Conservation (phyloP, 768 basidiomycete genomes). For the Tricholoma terreum region DNA sequence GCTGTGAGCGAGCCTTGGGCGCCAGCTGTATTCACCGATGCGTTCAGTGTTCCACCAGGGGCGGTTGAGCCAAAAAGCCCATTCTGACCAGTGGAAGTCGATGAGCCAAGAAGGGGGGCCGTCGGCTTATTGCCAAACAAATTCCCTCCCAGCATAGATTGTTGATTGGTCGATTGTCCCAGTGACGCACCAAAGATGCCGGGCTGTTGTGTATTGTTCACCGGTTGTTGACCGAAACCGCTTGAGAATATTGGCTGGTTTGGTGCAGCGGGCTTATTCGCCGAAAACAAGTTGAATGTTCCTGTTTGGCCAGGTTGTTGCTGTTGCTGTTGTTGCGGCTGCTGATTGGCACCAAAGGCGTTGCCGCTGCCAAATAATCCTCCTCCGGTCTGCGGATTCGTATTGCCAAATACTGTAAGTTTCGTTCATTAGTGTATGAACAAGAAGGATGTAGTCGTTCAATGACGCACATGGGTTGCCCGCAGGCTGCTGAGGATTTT, state of each 20-base stretch:
- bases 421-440: constrained; percentile 1
- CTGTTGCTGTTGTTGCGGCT: constrained; percentile 34
- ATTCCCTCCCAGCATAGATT: constrained; percentile 43
- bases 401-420: constrained; percentile 36
- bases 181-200: constrained; percentile 52
- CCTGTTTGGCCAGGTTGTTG: constrained; percentile 34
- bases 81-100: constrained; percentile 39
- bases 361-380: constrained; percentile 37
- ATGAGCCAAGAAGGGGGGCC: constrained; percentile 44
- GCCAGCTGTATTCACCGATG: constrained; percentile 40
- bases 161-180: constrained; percentile 41
- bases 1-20: constrained; percentile 67
- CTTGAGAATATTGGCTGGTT: constrained; percentile 35
- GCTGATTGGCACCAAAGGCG: constrained; percentile 31
- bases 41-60: constrained; percentile 31
- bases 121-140: constrained; percentile 54
- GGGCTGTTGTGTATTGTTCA: constrained; percentile 27
- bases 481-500: constrained; percentile 31
- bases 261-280: constrained; percentile 37
- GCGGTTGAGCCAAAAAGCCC: constrained; percentile 43
- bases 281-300: constrained; percentile 41
- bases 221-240: constrained; percentile 40
- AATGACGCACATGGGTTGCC: constrained; percentile 31
- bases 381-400: constrained; percentile 19
- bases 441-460: not conserved